phyloP scores from a whole-genome alignment of 768 basidiomycete species.

The Kwoniella europaea region DNA sequence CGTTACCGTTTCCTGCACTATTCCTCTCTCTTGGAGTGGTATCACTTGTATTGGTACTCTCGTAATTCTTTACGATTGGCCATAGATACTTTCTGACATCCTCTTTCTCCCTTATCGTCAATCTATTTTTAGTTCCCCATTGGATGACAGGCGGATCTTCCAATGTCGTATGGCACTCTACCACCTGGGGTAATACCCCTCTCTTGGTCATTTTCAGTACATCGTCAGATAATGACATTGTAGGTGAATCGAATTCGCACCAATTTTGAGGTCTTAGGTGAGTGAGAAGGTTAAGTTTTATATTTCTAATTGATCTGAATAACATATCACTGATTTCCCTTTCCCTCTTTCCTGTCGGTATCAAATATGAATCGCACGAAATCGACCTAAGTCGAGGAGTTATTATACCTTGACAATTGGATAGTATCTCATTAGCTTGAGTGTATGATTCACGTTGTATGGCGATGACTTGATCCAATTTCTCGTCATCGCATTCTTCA shows the following conservation, averaged over 20 bases:
- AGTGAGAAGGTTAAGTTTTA: neutral
- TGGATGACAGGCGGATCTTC: conserved; percentile 4
- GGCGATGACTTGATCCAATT: neutral
- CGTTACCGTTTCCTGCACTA: neutral
- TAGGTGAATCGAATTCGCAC: conserved; percentile 4
- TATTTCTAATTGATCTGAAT: neutral
- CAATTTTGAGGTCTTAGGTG: neutral
- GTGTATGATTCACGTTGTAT: neutral
- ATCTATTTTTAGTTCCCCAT: conserved; percentile 3
- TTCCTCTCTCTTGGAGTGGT: neutral
- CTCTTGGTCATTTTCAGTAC: neutral
- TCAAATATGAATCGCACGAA: neutral
- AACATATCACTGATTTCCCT: neutral
- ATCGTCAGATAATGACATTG: neutral
- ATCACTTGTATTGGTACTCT: neutral
- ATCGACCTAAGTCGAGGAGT: conserved; percentile 3
- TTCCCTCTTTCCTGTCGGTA: neutral
- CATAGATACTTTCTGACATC: conserved; percentile 4
- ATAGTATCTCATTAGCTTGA: neutral
- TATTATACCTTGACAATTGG: neutral
- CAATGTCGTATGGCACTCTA: conserved; percentile 4
- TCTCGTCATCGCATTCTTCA: neutral
- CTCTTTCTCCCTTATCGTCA: conserved; percentile 2
- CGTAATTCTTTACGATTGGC: neutral
- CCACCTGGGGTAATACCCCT: neutral